Percentiles rank a stretch among this genome's conserved stretches.
Evolutionary conservation across 2,329 filamentous ascomycete species (phyloP).

Genomic region (Xylaria sp.): DNA sequence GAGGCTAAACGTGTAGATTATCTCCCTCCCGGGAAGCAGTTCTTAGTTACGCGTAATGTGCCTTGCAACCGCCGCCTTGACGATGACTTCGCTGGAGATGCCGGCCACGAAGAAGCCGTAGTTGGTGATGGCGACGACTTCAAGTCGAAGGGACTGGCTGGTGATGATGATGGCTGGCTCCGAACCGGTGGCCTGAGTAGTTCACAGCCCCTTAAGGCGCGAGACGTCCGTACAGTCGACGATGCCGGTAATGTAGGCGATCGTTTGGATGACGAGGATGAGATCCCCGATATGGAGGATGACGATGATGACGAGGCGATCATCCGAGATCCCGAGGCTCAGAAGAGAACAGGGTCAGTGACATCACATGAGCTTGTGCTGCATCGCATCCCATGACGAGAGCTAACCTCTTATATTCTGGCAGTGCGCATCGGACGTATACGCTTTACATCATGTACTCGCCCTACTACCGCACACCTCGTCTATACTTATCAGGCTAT

Average conservation of each 20-base stretch:
- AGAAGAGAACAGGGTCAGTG: constrained; percentile 43
- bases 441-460: constrained; percentile 98
- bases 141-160: constrained; percentile 44
- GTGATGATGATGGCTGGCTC: constrained; percentile 82
- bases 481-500: constrained; percentile 92
- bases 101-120: constrained; percentile 78
- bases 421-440: constrained; percentile 81
- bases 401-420: constrained; percentile 17
- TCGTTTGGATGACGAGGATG: constrained; percentile 64
- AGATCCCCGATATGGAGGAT: constrained; percentile 98
- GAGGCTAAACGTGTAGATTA: constrained; percentile 71
- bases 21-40: constrained; percentile 88
- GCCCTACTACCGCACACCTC: constrained; percentile 91
- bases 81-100: constrained; percentile 86
- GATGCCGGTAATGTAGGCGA: constrained; percentile 83
- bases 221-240: constrained; percentile 82
- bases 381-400: not conserved
- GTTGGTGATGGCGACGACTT: constrained; percentile 73
- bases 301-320: constrained; percentile 96
- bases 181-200: constrained; percentile 75
- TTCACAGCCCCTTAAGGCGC: constrained; percentile 68
- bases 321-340: constrained; percentile 64
- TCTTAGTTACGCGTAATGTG: constrained; percentile 87
- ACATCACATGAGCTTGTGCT: constrained; percentile 1
- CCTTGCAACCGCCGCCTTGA: constrained; percentile 88